phyloP scores from a whole-genome alignment of 116 monocot genomes.

The Papilionanthe hybrid region DNA sequence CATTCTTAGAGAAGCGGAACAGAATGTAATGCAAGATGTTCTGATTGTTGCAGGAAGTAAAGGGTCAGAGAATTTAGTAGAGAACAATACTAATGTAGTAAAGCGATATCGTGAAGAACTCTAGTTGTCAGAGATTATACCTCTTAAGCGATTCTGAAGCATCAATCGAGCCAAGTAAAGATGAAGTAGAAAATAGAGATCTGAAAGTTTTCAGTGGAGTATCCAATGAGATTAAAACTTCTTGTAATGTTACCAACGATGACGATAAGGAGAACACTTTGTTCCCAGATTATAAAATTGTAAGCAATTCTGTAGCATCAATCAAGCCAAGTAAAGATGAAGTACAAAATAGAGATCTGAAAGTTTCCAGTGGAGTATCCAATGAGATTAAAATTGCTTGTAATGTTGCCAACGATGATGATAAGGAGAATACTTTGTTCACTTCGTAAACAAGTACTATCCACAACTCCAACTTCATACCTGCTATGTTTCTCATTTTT shows the following conservation, averaged over 20 bases:
- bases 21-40: not conserved
- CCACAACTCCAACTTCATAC: not conserved
- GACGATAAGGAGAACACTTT: slow-evolving; percentile 39
- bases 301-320: not conserved
- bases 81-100: not conserved
- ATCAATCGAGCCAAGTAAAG: not conserved
- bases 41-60: not conserved
- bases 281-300: not conserved
- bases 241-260: slow-evolving; percentile 40
- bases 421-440: slow-evolving; percentile 17
- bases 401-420: slow-evolving; percentile 60
- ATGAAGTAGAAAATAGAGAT: not conserved
- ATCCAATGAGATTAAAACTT: not conserved
- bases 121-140: not conserved
- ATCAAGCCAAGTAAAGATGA: not conserved
- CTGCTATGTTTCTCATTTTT: not conserved
- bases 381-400: not conserved
- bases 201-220: not conserved
- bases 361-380: not conserved
- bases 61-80: not conserved
- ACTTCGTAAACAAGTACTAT: slow-evolving; percentile 4
- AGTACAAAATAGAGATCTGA: not conserved
- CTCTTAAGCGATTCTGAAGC: not conserved
- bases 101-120: not conserved
- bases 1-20: not conserved